Base-by-base conservation (phyloP, 495 filamentous ascomycete genomes). In the Talaromyces proteolyticus region DNA sequence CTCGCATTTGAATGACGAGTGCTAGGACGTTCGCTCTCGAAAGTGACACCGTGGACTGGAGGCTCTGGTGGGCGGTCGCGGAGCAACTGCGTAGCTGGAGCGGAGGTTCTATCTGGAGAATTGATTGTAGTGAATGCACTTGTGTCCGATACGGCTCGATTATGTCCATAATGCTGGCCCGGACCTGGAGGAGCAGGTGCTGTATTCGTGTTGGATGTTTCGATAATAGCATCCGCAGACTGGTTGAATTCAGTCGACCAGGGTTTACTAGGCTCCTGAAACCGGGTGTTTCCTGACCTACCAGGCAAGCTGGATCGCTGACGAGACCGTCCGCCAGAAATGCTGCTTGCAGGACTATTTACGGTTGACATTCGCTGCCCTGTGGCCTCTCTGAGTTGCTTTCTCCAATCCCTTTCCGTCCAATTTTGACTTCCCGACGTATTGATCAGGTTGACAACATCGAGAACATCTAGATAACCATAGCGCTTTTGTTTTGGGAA, bases 401-500 rank as follows among this genome's bases (percentile, higher is more conserved):
- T 79, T 49, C 93, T 79, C 94, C 94, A 97, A 55, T 96, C 84
- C n/a, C 82, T 72, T 65, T 96, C 94, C 36, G 70, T 84, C 88
- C 91, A 96, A n/a, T 64, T 74, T 22, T 80, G 64, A 63, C 85
- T 93, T 6, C 87, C 90, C 6, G 88, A 76, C 3, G 82, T 84
- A 52, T 87, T 72, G 51, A 97, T 88, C 25, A 97, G 67, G 44
- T 72, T 75, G 12, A 82, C 82, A 7, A 97, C 88, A 65, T 99
- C 93, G 34, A 88, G 56, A 23, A 91, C 78, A 56, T 97, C 94
- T 18, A 97, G 66, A 62, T 97, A 97, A 0, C 93, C 92, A 61
- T 95, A 95, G 49, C 86, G 79, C 37, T 81, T 81, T 50, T 94
- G 81, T 57, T 85, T 87, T 0, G 93, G 94, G 83, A 99, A 92